A percentile compares a stretch with the other conserved stretches of the same genome.
These are phyloP conservation scores for Metschnikowia rubicola DNA, from an alignment of 805 yeast genomes.

Conservation along the genomic window DNA sequence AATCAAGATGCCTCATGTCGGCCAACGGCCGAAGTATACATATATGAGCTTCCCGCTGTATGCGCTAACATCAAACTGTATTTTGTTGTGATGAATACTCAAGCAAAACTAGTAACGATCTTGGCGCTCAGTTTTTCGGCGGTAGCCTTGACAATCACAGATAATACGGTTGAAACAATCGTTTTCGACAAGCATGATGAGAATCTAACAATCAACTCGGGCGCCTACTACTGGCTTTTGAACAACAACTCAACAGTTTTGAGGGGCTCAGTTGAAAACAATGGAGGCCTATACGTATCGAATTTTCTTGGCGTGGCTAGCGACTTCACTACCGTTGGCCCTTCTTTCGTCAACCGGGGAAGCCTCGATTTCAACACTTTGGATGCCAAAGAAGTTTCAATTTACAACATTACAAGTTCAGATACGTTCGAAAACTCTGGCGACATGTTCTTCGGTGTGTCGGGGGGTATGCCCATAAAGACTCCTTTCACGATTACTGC, in stretches of 20 bases:
- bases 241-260: slow-evolving; percentile 3
- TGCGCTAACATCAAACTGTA: too few relatives aligned
- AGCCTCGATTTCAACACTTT: slow-evolving; percentile 21
- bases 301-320: neutral
- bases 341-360: slow-evolving; percentile 14
- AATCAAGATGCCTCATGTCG: too few relatives aligned
- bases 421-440: slow-evolving; percentile 22
- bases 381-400: slow-evolving; percentile 17
- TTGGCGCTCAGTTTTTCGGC: too few relatives aligned
- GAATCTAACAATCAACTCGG: slow-evolving; percentile 1
- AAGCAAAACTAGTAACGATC: too few relatives aligned
- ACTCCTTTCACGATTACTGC: slow-evolving; percentile 3
- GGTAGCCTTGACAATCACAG: neutral
- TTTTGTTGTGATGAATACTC: too few relatives aligned
- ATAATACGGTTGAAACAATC: neutral
- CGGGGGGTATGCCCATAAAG: slow-evolving; percentile 12
- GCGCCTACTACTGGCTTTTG: slow-evolving; percentile 5
- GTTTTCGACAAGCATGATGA: neutral
- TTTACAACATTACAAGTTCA: slow-evolving; percentile 13
- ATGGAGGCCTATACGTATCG: slow-evolving; percentile 7
- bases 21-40: too few relatives aligned
- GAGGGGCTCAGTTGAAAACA: slow-evolving; percentile 2
- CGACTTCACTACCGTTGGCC: neutral
- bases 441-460: slow-evolving; percentile 21
- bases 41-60: too few relatives aligned